Percentiles rank a stretch among this genome's conserved stretches.
Evolutionary conservation across 2,329 filamentous ascomycete species (phyloP).

Genomic region (Boeremia lycopersici): DNA sequence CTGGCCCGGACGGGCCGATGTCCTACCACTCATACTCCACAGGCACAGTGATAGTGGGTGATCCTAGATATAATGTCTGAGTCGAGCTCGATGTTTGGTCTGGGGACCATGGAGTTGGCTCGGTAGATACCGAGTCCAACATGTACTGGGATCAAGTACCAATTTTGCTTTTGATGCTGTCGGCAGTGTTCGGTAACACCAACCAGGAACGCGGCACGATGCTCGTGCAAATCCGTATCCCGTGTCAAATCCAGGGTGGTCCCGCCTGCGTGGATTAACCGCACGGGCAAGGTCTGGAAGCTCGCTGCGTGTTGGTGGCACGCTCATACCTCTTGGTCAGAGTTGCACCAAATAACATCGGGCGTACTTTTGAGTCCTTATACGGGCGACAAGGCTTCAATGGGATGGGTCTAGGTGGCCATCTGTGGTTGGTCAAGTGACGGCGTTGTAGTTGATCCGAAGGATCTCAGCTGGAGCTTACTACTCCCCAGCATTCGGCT

Average conservation of each 20-base stretch:
- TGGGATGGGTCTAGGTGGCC: too few species aligned
- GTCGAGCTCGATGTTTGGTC: not conserved
- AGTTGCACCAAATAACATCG: too few species aligned
- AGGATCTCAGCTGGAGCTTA: not conserved
- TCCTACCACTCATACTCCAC: not conserved
- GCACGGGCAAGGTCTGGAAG: not conserved
- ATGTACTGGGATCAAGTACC: not conserved
- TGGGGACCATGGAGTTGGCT: not conserved
- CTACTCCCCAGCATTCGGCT: not conserved
- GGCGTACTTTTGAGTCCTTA: too few species aligned
- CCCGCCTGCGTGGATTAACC: not conserved
- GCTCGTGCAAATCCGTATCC: slow-evolving; percentile 4
- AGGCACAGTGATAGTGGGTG: not conserved
- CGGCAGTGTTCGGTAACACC: not conserved
- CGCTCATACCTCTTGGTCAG: too few species aligned
- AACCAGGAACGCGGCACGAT: not conserved
- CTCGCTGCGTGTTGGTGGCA: not conserved
- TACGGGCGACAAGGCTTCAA: too few species aligned
- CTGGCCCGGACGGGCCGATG: slow-evolving; percentile 1
- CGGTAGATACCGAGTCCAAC: not conserved
- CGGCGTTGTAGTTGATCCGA: not conserved
- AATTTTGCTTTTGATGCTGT: not conserved
- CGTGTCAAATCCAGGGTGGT: not conserved
- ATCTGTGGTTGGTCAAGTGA: not conserved
- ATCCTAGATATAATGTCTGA: not conserved